Conservation (phyloP, 1,284 basidiomycete species). For the Fistulinella cinereoalba region DNA sequence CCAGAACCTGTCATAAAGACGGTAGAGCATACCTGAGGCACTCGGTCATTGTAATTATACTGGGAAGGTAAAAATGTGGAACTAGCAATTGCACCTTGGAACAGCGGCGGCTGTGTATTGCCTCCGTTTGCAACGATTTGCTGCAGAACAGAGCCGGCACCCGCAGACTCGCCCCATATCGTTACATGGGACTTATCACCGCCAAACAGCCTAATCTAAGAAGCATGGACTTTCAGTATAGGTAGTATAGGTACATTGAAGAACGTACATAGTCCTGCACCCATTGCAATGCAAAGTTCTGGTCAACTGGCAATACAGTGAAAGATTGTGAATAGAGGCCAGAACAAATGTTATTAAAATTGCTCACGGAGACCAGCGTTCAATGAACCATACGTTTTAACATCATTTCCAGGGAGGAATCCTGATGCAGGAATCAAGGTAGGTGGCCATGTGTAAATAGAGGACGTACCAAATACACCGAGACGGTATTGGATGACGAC, state of each 20-base stretch:
- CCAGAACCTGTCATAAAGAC: neutral
- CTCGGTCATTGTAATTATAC: slow-evolving; percentile 25
- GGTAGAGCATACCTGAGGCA: slow-evolving; percentile 13
- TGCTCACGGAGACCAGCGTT: slow-evolving; percentile 33
- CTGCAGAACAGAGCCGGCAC: slow-evolving; percentile 20
- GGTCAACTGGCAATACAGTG: slow-evolving; percentile 22
- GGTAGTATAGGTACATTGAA: neutral
- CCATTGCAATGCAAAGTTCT: slow-evolving; percentile 32
- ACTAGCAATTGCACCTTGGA: slow-evolving; percentile 26
- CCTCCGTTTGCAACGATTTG: slow-evolving; percentile 19
- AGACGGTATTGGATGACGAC: slow-evolving; percentile 43
- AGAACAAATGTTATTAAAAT: neutral
- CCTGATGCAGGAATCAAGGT: slow-evolving; percentile 12
- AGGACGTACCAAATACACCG: slow-evolving; percentile 39
- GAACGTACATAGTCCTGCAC: slow-evolving; percentile 27
- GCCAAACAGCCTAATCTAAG: slow-evolving; percentile 27
- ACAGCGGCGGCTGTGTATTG: slow-evolving; percentile 19
- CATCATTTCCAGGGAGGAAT: slow-evolving; percentile 28
- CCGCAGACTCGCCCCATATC: slow-evolving; percentile 31
- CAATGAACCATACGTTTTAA: slow-evolving; percentile 27
- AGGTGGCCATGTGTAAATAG: neutral
- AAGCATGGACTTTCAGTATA: neutral
- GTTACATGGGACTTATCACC: slow-evolving; percentile 29
- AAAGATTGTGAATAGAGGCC: neutral
- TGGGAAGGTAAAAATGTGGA: slow-evolving; percentile 28